Evolutionary conservation across 768 basidiomycete genomes (phyloP), one percentile per base, ranked within the genome.

Genomic region (Leccinum uliginosum): DNA sequence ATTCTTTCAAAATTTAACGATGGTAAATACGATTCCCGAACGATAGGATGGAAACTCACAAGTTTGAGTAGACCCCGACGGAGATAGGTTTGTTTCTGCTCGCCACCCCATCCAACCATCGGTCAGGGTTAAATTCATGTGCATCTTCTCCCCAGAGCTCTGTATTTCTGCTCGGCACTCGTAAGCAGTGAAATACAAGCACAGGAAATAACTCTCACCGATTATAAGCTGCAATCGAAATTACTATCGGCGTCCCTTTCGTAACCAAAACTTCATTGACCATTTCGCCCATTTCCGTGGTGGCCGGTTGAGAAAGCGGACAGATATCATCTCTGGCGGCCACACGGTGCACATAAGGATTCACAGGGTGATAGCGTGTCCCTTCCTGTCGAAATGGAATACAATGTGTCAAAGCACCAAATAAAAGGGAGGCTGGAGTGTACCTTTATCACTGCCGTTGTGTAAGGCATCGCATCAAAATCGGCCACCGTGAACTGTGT

Each of bases 181-280:
- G 53, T 56, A 15, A 60, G 46, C 47, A 34, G 45, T 7, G 21
- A 4, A 21, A 29, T 27, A 11, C 17, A 29, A 17, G 23, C 19
- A 45, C 14, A 19, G 19, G 7, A 32, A 24, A 19, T n/a, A 23
- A 19, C 4, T 35, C 30, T 46, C 35, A 81, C 84, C 82, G 76
- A 59, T 85, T 80, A 57, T 84, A 84, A 2, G 75, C 81, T 23
- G 78, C 76, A 35, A 83, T 77, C 9, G 83, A 84, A 6, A 77
- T 62, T 24, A 83, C 10, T 43, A 43, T 6, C 10, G 6, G 78
- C 34, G 75, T 78, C 9, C 82, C 80, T 57, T 80, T 79, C 1
- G 79, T 76, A 21, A 86, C 70, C 2, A 77, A 74, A 12, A 85
- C 51, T 52, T 80, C 72, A 8, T 61, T 67, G 44, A 80, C 64